Conservation (phyloP, 1,284 basidiomycete genomes). For the Tilletia caries region DNA sequence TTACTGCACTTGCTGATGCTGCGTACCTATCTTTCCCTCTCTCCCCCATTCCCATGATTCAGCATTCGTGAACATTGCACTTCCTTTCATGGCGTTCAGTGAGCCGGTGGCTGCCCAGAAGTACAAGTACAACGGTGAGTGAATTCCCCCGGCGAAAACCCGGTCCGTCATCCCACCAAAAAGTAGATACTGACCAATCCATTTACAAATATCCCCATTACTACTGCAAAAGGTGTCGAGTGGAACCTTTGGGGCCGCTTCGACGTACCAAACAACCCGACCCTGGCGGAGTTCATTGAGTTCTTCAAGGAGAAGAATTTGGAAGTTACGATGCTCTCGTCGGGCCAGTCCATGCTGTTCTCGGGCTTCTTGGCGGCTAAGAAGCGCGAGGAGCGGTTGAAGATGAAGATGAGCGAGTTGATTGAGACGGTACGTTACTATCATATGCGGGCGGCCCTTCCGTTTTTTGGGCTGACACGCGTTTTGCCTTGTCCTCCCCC, state of each 20-base stretch:
- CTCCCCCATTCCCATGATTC: not conserved
- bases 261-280: constrained; percentile 84
- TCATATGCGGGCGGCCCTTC: constrained; percentile 67
- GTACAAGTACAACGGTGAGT: constrained; percentile 43
- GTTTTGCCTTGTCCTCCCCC: not conserved
- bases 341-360: constrained; percentile 97
- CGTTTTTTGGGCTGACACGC: constrained; percentile 55
- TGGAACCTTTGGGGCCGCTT: constrained; percentile 64
- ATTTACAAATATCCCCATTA: too few species aligned
- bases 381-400: constrained; percentile 49
- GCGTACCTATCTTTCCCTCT: not conserved
- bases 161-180: not conserved
- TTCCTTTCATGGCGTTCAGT: constrained; percentile 99
- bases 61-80: constrained; percentile 85
- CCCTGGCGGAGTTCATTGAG: constrained; percentile 77
- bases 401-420: constrained; percentile 71
- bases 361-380: constrained; percentile 58
- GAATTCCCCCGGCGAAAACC: not conserved
- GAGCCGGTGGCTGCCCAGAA: constrained; percentile 82
- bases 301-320: constrained; percentile 81
- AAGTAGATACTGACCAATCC: too few species aligned
- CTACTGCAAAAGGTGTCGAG: not conserved
- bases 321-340: constrained; percentile 90
- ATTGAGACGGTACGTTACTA: constrained; percentile 75
- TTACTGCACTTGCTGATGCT: too few species aligned